A percentile compares a stretch with the other conserved stretches of the same genome.
Evolutionary conservation across 148 eudicot genomes (phyloP).

Genomic region (Nyssa sinensis): DNA sequence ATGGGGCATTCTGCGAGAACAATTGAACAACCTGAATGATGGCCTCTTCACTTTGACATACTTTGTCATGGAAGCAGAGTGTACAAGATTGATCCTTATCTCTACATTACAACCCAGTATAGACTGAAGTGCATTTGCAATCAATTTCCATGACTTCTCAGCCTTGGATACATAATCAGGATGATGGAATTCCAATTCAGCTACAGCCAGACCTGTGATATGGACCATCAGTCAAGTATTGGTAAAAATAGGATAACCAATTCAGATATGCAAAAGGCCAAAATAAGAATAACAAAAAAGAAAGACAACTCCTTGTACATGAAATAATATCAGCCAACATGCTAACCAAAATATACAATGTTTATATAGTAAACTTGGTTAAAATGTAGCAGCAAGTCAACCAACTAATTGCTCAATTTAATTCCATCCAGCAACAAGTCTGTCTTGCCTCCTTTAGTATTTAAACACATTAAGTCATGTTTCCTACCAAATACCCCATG

Average conservation of each 20-base stretch:
- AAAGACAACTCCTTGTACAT: background rate
- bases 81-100: constrained; percentile 59
- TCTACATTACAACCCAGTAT: constrained; percentile 78
- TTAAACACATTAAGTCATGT: background rate
- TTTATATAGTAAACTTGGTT: background rate
- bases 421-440: background rate
- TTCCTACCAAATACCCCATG: background rate
- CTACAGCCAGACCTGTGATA: constrained; percentile 65
- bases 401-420: background rate
- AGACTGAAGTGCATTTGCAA: constrained; percentile 74
- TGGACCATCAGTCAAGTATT: background rate
- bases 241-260: background rate
- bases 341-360: background rate
- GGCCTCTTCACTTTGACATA: constrained; percentile 38
- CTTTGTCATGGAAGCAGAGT: constrained; percentile 10
- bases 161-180: constrained; percentile 71
- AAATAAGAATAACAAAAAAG: background rate
- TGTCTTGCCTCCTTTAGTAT: background rate
- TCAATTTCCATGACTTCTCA: constrained; percentile 88
- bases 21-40: constrained; percentile 64
- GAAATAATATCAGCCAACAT: background rate
- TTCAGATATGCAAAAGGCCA: background rate
- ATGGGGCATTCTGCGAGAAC: constrained; percentile 49
- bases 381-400: background rate
- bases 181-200: constrained; percentile 66